A percentile compares a stretch with the other conserved stretches of the same genome.
Conservation (phyloP, 106 monocot species). For the Ottelia alismoides region DNA sequence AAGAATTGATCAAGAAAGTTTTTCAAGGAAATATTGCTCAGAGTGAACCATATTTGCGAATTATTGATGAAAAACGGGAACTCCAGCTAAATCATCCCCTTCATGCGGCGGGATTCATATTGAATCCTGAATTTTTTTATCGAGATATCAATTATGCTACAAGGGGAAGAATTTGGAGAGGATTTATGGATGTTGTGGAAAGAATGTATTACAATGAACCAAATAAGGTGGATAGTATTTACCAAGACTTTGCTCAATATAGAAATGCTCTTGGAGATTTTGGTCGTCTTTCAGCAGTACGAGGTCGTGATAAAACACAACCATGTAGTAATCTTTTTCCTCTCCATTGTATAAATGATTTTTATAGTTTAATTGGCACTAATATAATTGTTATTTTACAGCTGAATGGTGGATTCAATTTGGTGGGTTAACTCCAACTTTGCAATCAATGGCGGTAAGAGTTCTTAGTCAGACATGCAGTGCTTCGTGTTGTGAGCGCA, state of each 20-base stretch:
- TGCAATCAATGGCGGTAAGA: background rate
- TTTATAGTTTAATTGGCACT: background rate
- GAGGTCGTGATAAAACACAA: too few species aligned
- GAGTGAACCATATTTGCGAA: background rate
- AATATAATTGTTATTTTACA: background rate
- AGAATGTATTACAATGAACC: too few species aligned
- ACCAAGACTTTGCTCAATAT: too few species aligned
- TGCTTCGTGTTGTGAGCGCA: background rate
- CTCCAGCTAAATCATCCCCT: background rate
- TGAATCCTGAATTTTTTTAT: background rate
- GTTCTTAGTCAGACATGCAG: slow-evolving; percentile 3
- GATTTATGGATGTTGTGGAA: background rate
- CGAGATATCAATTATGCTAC: background rate
- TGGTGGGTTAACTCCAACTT: background rate
- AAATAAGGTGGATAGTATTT: too few species aligned
- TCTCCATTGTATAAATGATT: background rate
- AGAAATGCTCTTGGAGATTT: too few species aligned
- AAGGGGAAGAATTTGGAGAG: background rate
- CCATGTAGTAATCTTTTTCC: background rate
- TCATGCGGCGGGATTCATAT: background rate
- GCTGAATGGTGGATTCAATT: background rate
- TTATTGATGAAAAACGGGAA: slow-evolving; percentile 1
- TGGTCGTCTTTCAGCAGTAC: too few species aligned
- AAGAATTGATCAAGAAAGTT: background rate
- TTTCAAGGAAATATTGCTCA: background rate